Evolutionary conservation across 345 rosid genomes (phyloP), one percentile per base, ranked within the genome.

Genomic region (Melaleuca quinquenervia): DNA sequence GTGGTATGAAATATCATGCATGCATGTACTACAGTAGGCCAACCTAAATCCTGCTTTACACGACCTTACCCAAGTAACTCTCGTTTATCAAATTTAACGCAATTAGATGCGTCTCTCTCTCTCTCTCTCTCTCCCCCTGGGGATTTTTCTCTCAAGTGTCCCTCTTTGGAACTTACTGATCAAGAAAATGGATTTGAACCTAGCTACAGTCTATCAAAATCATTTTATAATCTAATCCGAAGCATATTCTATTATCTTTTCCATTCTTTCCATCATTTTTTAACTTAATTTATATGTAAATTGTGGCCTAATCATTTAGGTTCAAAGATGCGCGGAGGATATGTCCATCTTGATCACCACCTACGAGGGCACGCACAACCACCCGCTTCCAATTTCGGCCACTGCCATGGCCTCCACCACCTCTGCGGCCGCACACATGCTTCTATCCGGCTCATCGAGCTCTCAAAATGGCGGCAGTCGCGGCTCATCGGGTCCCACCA

Each of bases 381-480:
- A 97, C 85, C 94, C 96, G 51, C 99, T 97, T 89, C 93, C 98
- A 7, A 83, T 93, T 75, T 90, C 99, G 20, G 99, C 99, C 55
- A 96, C 98, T 2, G 95, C 98, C n/a, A 95, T 97, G 98, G 98
- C 98, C 85, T 95, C 98, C 82, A 92, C 99, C 82, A 97, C 98
- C 76, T 93, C 97, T 3, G 98, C 98, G 3, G 99, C 99, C 1
- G 99, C 97, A 70, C 93, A 94, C 51, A 97, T 97, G 98, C 91
- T 95, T 6, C 88, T 93, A 62, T 93, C 98, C 6, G 93, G 94
- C 58, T 89, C 98, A 24, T 92, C 96, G 0, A 88, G 82, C 87
- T 85, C 78, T 64, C 78, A 64, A 64, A 64, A 64, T 22, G 21
- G 41, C 21, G 16, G 48, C 78, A 18, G 78, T 32, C 93, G 6